Percentiles rank a stretch among this genome's conserved stretches.
Evolutionary conservation across 2,329 filamentous ascomycete genomes (phyloP).

Genomic region (Eutypa lata): DNA sequence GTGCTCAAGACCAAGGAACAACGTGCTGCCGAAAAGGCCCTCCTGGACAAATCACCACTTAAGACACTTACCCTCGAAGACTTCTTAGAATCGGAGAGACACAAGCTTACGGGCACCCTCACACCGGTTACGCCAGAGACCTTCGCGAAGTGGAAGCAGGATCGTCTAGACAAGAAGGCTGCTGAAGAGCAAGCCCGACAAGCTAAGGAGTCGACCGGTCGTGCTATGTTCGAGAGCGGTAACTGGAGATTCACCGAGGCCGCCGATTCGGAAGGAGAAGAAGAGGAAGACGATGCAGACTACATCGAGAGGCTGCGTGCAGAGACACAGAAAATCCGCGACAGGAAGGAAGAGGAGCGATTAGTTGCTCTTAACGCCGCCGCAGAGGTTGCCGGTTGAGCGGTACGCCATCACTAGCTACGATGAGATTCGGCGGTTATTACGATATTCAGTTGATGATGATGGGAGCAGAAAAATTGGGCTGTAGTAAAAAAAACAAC

Average conservation of each 20-base stretch:
- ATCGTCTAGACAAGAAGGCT: slow-evolving; percentile 89
- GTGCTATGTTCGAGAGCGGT: slow-evolving; percentile 93
- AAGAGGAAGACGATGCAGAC: slow-evolving; percentile 52
- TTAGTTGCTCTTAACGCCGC: slow-evolving; percentile 34
- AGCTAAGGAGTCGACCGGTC: slow-evolving; percentile 92
- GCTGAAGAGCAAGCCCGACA: slow-evolving; percentile 87
- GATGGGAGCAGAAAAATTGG: background rate
- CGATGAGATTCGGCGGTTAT: background rate
- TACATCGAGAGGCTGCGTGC: slow-evolving; percentile 78
- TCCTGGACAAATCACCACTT: slow-evolving; percentile 92
- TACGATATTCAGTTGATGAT: background rate
- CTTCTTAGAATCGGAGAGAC: slow-evolving; percentile 92
- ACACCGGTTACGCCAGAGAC: slow-evolving; percentile 91
- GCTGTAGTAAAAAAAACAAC: background rate
- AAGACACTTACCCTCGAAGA: slow-evolving; percentile 95
- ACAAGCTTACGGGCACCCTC: slow-evolving; percentile 86
- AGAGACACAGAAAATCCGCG: slow-evolving; percentile 77
- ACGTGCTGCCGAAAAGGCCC: slow-evolving; percentile 87
- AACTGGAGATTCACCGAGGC: slow-evolving; percentile 75
- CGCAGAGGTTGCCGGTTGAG: slow-evolving; percentile 10
- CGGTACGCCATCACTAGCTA: background rate
- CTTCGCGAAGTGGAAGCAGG: slow-evolving; percentile 97
- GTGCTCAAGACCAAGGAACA: slow-evolving; percentile 98
- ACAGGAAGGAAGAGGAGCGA: slow-evolving; percentile 75
- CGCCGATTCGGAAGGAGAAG: slow-evolving; percentile 59